Percentiles rank a stretch among this genome's conserved stretches.
Evolutionary conservation across 2,329 filamentous ascomycete species (phyloP).

Genomic region (Tricladium varicosporioides): DNA sequence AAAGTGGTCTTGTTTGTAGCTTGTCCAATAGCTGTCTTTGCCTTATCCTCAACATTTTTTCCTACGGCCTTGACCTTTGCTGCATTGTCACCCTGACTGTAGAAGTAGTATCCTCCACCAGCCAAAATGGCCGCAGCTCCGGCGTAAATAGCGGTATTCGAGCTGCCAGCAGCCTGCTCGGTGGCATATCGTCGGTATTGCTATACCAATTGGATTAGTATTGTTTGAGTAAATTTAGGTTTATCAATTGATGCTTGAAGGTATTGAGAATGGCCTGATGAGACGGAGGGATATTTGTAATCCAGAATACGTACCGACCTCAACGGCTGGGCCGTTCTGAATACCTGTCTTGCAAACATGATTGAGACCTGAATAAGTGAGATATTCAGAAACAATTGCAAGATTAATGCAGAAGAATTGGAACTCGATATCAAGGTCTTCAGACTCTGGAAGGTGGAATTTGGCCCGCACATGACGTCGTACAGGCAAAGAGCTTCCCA

Average conservation of each 20-base stretch:
- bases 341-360: constrained; percentile 67
- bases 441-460: not conserved
- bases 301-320: constrained; percentile 53
- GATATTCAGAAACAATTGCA: not conserved
- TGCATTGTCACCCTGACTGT: constrained; percentile 44
- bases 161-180: constrained; percentile 45
- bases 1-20: constrained; percentile 50
- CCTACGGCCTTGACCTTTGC: constrained; percentile 52
- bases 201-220: constrained; percentile 37
- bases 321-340: constrained; percentile 63
- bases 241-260: not conserved
- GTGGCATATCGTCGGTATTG: constrained; percentile 74
- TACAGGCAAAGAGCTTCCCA: not conserved
- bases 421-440: not conserved
- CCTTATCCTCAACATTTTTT: constrained; percentile 56
- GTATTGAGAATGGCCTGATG: not conserved
- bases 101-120: constrained; percentile 55
- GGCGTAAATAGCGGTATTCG: constrained; percentile 59
- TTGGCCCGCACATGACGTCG: not conserved
- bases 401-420: not conserved
- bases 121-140: constrained; percentile 59
- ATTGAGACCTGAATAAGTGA: constrained; percentile 29
- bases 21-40: constrained; percentile 40
- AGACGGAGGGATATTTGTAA: not conserved
- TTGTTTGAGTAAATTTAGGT: constrained; percentile 8